A percentile compares a stretch with the other conserved stretches of the same genome.
phyloP scores from a whole-genome alignment of 2,329 filamentous ascomycete species.

The Aspergillus pseudonomiae region DNA sequence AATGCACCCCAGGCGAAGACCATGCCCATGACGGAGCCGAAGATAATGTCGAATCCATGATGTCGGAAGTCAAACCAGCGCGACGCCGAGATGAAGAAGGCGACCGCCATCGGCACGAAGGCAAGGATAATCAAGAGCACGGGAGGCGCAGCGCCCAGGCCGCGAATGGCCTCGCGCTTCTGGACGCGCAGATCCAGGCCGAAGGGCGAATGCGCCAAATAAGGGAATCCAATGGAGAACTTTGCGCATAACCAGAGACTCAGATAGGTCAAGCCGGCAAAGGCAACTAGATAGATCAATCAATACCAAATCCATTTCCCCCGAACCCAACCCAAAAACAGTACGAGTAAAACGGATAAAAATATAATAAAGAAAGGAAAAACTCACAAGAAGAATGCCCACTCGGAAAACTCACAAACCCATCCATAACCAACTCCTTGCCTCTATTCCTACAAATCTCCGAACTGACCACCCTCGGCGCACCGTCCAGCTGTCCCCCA shows the following conservation, averaged over 20 bases:
- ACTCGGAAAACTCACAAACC: constrained; percentile 82
- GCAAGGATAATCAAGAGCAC: constrained; percentile 74
- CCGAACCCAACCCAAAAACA: too few species aligned
- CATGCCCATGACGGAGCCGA: constrained; percentile 78
- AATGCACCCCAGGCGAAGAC: constrained; percentile 74
- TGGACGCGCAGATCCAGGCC: constrained; percentile 26
- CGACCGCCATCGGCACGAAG: constrained; percentile 70
- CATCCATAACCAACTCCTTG: constrained; percentile 68
- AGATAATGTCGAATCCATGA: constrained; percentile 89
- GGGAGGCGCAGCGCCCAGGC: constrained; percentile 79
- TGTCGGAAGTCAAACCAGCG: constrained; percentile 89
- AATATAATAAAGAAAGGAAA: not conserved
- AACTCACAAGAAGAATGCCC: constrained; percentile 70
- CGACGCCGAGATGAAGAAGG: constrained; percentile 81
- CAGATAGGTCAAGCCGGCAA: constrained; percentile 80
- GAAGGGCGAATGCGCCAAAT: constrained; percentile 36
- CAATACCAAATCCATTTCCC: too few species aligned
- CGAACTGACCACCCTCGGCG: constrained; percentile 72
- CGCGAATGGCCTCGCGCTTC: constrained; percentile 57
- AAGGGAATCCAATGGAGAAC: constrained; percentile 51
- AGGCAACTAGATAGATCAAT: constrained; percentile 56
- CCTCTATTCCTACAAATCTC: constrained; percentile 70
- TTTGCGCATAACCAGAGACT: constrained; percentile 78
- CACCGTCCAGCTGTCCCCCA: constrained; percentile 52
- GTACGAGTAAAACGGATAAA: too few species aligned